A percentile compares a stretch with the other conserved stretches of the same genome.
phyloP scores from a whole-genome alignment of 495 filamentous ascomycete species.

The Hypomontagnella submonticulosa region DNA sequence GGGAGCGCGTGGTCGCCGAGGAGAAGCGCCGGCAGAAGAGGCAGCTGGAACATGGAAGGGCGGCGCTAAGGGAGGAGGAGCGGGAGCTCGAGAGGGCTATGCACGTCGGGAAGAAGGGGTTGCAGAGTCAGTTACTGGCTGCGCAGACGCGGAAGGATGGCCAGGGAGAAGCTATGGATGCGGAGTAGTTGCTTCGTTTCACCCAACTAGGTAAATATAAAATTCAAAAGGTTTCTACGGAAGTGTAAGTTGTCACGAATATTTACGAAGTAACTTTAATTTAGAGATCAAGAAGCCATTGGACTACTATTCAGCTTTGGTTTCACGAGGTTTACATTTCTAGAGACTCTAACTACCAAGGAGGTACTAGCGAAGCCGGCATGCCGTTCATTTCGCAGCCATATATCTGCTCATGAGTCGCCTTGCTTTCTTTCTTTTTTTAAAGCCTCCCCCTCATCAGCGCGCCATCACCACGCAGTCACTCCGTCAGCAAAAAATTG shows the following conservation, averaged over 20 bases:
- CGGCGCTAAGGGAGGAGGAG: constrained; percentile 77
- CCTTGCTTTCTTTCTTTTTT: too few relatives aligned
- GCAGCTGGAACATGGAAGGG: constrained; percentile 72
- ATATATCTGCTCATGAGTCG: too few relatives aligned
- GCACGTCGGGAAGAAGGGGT: constrained; percentile 76
- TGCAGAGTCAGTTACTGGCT: constrained; percentile 70
- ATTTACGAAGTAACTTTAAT: too few relatives aligned
- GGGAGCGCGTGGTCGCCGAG: constrained; percentile 77
- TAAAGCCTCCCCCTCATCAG: constrained; percentile 3
- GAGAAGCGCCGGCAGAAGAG: constrained; percentile 76
- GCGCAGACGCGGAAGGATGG: constrained; percentile 25
- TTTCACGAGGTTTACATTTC: too few relatives aligned
- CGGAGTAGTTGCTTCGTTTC: constrained; percentile 10
- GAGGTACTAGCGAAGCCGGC: too few relatives aligned
- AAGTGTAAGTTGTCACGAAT: too few relatives aligned
- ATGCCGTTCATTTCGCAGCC: too few relatives aligned
- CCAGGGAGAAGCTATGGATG: neutral
- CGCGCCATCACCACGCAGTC: constrained; percentile 35
- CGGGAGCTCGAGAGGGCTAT: constrained; percentile 82
- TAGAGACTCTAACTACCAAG: too few relatives aligned
- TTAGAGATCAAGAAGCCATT: too few relatives aligned
- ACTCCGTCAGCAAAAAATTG: constrained; percentile 50
- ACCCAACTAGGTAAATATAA: too few relatives aligned
- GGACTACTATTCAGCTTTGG: too few relatives aligned
- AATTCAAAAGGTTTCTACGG: too few relatives aligned